These are phyloP conservation scores for Trichoderma atrobrunneum DNA, from an alignment of 2,329 filamentous ascomycete species.

Conservation along the genomic window DNA sequence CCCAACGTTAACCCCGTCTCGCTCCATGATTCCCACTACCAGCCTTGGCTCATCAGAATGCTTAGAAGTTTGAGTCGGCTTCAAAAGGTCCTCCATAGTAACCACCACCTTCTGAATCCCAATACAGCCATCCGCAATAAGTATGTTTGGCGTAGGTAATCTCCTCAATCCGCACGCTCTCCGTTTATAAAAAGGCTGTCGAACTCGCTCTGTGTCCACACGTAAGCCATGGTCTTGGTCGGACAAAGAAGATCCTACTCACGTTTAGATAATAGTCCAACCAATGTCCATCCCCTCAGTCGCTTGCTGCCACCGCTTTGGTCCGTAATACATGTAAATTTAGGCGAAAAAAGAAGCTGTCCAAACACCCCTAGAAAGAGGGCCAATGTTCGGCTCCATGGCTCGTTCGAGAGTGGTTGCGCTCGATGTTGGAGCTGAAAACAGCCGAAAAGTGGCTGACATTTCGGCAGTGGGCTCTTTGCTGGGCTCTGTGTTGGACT, in stretches of 20 bases:
- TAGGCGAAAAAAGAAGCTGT: not conserved
- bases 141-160: not conserved
- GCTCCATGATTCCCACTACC: not conserved
- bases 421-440: not conserved
- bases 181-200: not conserved
- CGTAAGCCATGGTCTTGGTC: not conserved
- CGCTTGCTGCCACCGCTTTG: not conserved
- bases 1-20: not conserved
- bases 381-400: not conserved
- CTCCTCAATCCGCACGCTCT: not conserved
- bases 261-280: not conserved
- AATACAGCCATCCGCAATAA: not conserved
- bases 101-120: fast-evolving
- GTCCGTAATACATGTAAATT: not conserved
- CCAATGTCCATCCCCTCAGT: not conserved
- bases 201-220: not conserved
- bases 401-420: not conserved
- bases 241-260: not conserved
- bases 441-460: not conserved
- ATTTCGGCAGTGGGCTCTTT: not conserved
- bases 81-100: not conserved
- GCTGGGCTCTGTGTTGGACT: not conserved
- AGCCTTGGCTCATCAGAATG: not conserved
- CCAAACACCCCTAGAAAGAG: not conserved
- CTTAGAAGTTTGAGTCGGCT: not conserved